Conservation (phyloP, 2,329 filamentous ascomycete genomes). For the Cryphonectria radicalis region DNA sequence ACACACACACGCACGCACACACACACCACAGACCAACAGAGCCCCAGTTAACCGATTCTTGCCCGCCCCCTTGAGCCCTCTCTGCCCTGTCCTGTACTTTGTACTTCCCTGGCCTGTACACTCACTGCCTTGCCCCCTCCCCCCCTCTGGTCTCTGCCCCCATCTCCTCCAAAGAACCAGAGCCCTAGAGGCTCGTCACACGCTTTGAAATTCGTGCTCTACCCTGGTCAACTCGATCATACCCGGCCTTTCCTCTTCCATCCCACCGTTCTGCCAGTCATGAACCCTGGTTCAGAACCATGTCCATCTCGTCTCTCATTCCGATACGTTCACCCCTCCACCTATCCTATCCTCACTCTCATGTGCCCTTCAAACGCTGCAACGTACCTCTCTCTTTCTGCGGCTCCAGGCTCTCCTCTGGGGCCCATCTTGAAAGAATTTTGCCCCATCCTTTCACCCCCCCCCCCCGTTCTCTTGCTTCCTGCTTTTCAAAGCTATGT, state of each 20-base stretch:
- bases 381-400: conserved; percentile 30
- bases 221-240: conserved; percentile 28
- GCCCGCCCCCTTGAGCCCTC: conserved; percentile 16
- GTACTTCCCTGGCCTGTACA: not conserved
- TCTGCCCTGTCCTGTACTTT: not conserved
- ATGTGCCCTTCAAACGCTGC: conserved; percentile 27
- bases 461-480: conserved; percentile 27
- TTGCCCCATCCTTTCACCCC: conserved; percentile 29
- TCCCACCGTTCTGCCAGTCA: conserved; percentile 20
- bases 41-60: conserved; percentile 22
- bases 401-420: conserved; percentile 31
- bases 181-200: conserved; percentile 21
- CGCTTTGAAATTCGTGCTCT: conserved; percentile 18
- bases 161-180: conserved; percentile 1
- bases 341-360: conserved; percentile 17
- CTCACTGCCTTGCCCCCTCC: not conserved
- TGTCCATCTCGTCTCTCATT: conserved; percentile 28
- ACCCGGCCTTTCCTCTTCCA: conserved; percentile 20
- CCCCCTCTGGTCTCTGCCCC: not conserved
- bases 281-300: conserved; percentile 19
- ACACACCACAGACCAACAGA: conserved; percentile 4
- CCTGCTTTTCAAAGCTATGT: conserved; percentile 22
- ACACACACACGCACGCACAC: not conserved
- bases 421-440: conserved; percentile 28
- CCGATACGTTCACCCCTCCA: conserved; percentile 25